Base-by-base conservation (phyloP, 2,329 filamentous ascomycete genomes). In the Allantophomopsis cytisporea region DNA sequence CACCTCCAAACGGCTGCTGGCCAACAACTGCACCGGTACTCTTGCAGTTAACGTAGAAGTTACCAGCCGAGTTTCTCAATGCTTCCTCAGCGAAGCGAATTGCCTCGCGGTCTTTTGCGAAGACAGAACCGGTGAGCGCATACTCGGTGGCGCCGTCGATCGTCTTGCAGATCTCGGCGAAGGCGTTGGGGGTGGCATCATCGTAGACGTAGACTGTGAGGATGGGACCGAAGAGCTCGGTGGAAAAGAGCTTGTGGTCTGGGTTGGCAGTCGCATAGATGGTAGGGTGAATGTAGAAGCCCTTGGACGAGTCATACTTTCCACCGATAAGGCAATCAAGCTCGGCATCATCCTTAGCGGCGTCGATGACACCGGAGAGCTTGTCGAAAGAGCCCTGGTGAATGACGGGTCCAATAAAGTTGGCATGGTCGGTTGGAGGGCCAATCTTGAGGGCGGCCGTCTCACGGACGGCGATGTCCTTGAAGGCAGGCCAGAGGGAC, bases 21-120 rank as follows among this genome's bases (percentile, higher is more conserved):
- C 77, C 79, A 7, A 83, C 78, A 17, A 84, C 76, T 13, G 79
- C 78, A 31, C 78, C 80, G 2, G 79, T 83, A 58, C 74, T 80
- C 71, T 88, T 88, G 66, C 79, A 83, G 64, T 88, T 89, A 61
- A 89, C 69, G 63, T 89, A 89, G 58, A 88, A 88, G 65, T 89
- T 89, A 33, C 83, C 83, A 1, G 83, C 83, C 0, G 79, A 65
- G 55, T 87, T 76, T 47, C 81, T 68, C 39, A 89, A 66, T 44
- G 68, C 71, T 49, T 86, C 73, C 58, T 87, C 82, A 0, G 82
- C 83, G 41, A 68, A 68, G 17, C 77, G 70, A 43, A 87, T 63
- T 12, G 70, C 78, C 36, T 68, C 60, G 32, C 83, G 66, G 58
- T 87, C 81, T 41, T 68, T 61, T 8, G 83, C 80, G 57, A 89